Conservation (phyloP, 805 yeast species). For the Yamadazyma olivae region DNA sequence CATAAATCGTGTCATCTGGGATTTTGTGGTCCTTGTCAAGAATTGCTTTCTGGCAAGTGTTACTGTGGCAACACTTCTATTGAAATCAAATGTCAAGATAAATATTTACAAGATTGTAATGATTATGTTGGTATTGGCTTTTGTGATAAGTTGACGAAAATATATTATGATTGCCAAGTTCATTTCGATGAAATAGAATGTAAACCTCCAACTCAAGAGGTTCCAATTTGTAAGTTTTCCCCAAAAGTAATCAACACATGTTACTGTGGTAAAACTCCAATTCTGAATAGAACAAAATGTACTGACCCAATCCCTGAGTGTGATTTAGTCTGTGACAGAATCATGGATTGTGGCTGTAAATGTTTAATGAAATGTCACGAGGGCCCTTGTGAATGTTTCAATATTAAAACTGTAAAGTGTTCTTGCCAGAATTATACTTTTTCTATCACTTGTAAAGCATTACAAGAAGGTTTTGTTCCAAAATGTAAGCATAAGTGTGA, state of each 20-base stretch:
- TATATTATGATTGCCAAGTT: conserved; percentile 59
- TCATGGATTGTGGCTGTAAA: conserved; percentile 65
- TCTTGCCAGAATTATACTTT: conserved; percentile 58
- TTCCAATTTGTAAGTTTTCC: conserved; percentile 53
- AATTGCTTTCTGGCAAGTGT: conserved; percentile 48
- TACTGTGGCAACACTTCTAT: conserved; percentile 68
- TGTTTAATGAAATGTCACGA: conserved; percentile 73
- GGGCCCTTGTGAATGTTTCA: conserved; percentile 71
- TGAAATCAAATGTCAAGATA: conserved; percentile 43
- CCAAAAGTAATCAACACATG: conserved; percentile 64
- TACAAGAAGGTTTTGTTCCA: conserved; percentile 51
- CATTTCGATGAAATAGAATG: conserved; percentile 53
- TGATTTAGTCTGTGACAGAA: conserved; percentile 58
- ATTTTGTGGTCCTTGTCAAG: conserved; percentile 72
- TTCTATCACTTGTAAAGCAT: conserved; percentile 60
- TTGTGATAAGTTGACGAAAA: conserved; percentile 42
- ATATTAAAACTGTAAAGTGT: conserved; percentile 52
- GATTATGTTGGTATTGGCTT: conserved; percentile 31
- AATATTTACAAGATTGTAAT: conserved; percentile 33
- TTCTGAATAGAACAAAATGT: conserved; percentile 52
- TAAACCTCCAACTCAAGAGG: conserved; percentile 41
- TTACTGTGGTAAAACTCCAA: conserved; percentile 70
- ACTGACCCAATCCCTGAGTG: conserved; percentile 81
- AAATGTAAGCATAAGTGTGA: conserved; percentile 69
- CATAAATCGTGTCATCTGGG: conserved; percentile 68